Evolutionary conservation across 768 basidiomycete genomes (phyloP).

Genomic region (Hericium alpestre): DNA sequence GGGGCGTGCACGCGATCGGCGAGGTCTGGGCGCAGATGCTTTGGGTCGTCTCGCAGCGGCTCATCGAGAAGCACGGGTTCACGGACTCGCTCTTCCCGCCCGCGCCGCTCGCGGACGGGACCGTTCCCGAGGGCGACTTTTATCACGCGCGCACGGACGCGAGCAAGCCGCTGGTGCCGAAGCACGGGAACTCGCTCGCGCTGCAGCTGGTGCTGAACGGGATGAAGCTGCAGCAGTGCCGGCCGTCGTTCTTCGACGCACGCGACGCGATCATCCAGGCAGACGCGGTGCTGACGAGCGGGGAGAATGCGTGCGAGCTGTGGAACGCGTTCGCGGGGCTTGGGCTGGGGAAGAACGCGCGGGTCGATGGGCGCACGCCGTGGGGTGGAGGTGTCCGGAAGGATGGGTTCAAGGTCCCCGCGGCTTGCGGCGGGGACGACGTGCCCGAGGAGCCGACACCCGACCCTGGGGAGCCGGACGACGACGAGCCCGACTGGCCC

Average conservation of each 20-base stretch:
- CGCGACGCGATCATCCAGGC: constrained; percentile 87
- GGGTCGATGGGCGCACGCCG: constrained; percentile 64
- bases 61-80: constrained; percentile 80
- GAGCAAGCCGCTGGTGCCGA: constrained; percentile 58
- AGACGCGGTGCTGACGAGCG: constrained; percentile 80
- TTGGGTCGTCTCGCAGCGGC: constrained; percentile 63
- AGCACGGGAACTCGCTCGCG: constrained; percentile 82
- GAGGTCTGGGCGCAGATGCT: constrained; percentile 95
- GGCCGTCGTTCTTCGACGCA: constrained; percentile 83
- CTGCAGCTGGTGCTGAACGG: constrained; percentile 78
- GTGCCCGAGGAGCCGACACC: constrained; percentile 19
- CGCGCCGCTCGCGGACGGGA: constrained; percentile 48
- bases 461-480: constrained; percentile 25
- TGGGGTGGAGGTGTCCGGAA: constrained; percentile 88
- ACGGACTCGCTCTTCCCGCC: constrained; percentile 76
- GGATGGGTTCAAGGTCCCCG: constrained; percentile 35
- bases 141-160: constrained; percentile 38
- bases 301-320: constrained; percentile 83
- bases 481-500: constrained; percentile 16
- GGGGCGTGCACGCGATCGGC: constrained; percentile 86
- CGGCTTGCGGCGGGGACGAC: constrained; percentile 25
- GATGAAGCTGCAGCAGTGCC: constrained; percentile 93
- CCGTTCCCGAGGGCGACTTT: constrained; percentile 60
- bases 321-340: constrained; percentile 79
- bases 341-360: constrained; percentile 73